Percentiles rank a stretch among this genome's conserved stretches.
These are phyloP conservation scores for Penicillium concentricum DNA, from an alignment of 2,329 filamentous ascomycete genomes.

Conservation along the genomic window DNA sequence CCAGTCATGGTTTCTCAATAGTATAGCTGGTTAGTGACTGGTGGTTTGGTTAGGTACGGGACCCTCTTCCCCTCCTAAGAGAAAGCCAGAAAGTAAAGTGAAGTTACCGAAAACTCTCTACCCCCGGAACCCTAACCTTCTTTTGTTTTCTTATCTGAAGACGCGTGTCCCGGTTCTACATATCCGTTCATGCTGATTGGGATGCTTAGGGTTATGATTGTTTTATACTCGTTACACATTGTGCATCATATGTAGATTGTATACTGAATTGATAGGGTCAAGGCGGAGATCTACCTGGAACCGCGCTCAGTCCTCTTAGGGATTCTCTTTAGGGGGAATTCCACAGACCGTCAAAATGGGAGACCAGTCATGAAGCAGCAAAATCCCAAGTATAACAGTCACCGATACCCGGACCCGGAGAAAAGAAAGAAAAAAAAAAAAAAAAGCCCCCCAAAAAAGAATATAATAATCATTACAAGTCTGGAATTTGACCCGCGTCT, in stretches of 20 bases:
- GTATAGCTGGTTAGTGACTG: not conserved
- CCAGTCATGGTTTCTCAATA: not conserved
- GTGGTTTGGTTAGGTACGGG: slow-evolving; percentile 16
- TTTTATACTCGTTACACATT: not conserved
- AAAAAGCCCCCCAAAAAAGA: no score
- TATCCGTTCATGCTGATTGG: slow-evolving; percentile 18
- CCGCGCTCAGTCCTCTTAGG: slow-evolving; percentile 5
- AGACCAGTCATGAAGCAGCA: not conserved
- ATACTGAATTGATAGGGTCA: not conserved
- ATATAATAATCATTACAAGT: not conserved
- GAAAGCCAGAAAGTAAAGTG: slow-evolving; percentile 16
- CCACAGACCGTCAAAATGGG: not conserved
- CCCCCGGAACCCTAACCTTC: slow-evolving; percentile 22
- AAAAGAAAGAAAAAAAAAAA: not conserved
- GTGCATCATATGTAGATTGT: not conserved
- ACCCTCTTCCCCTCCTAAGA: slow-evolving; percentile 19
- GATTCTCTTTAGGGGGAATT: not conserved
- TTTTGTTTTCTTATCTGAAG: slow-evolving; percentile 2
- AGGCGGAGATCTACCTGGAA: slow-evolving; percentile 2
- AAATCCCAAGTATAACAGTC: not conserved
- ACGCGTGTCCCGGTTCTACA: slow-evolving; percentile 16
- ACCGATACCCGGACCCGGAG: not conserved
- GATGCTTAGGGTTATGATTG: not conserved
- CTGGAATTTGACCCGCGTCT: not conserved
- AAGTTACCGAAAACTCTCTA: slow-evolving; percentile 26